Evolutionary conservation across 768 basidiomycete genomes (phyloP), one percentile per base, ranked within the genome.

Genomic region (Boletus pseudo-olivaceus): DNA sequence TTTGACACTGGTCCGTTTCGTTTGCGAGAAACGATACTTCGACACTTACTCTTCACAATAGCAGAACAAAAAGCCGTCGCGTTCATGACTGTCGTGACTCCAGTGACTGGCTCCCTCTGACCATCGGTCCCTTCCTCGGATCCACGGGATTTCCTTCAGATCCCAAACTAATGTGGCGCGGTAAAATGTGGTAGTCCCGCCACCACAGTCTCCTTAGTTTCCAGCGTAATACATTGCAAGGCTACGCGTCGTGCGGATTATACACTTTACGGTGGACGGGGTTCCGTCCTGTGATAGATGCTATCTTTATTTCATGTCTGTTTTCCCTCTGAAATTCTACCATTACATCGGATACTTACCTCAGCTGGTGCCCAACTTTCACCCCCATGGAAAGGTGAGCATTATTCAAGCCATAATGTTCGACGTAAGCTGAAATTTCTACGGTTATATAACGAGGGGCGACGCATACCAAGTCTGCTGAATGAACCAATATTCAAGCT

Each of bases 1-100:
- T 2, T 66, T 82, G 57, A 72, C 72, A 9, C 56, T 85, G 73
- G 88, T 85, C 53, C 1, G 62, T 53, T 44, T 43, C 17, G 11
- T 51, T 50, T 34, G 23, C 14, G 8, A 15, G 11, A 49, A 15
- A 4, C 2, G 10, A 29, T 10, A 12, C 14, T 34, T 44, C 4
- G n/a, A 29, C 6, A 27, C 54, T 68, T 2, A 66, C 32, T 20
- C 44, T 54, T 47, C 1, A 9, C 35, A 34, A 50, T 33, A 69
- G 67, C 67, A 65, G n/a, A 56, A 61, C 19, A 64, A 62, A 40
- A 69, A 50, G 15, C 20, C 41, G 3, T 11, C 30, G 15, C 51
- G 52, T 15, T 47, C 53, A 20, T 44, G 35, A 47, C 19, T 19
- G 6, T 27, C 26, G 27, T 45, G 20, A 34, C 7, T 10, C 11